A percentile compares a stretch with the other conserved stretches of the same genome.
Evolutionary conservation across 805 yeast species (phyloP).

Genomic region (Candida orba): DNA sequence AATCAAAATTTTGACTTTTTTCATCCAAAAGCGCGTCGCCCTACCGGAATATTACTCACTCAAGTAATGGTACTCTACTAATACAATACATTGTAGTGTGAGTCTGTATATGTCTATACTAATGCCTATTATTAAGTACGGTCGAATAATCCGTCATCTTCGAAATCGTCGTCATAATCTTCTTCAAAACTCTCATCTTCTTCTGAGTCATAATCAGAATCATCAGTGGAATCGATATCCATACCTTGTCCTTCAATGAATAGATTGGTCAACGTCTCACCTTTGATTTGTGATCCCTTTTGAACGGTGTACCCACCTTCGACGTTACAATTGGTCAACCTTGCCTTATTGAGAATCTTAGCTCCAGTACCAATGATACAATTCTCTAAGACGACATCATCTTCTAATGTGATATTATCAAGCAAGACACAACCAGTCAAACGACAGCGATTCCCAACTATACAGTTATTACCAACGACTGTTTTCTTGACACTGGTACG

Average conservation of each 20-base stretch:
- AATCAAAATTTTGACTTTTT: not conserved
- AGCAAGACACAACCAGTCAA: slow-evolving; percentile 80
- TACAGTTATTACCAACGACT: slow-evolving; percentile 68
- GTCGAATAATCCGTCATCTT: slow-evolving; percentile 61
- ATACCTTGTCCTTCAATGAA: slow-evolving; percentile 21
- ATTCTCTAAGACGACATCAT: slow-evolving; percentile 72
- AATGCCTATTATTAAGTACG: slow-evolving; percentile 12
- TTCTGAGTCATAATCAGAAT: slow-evolving; percentile 21
- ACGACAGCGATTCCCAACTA: slow-evolving; percentile 79
- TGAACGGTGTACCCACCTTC: slow-evolving; percentile 72
- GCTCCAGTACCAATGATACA: slow-evolving; percentile 75
- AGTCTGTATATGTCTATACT: too few species aligned
- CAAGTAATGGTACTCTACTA: too few species aligned
- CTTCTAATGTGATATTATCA: slow-evolving; percentile 65
- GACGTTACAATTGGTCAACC: slow-evolving; percentile 73
- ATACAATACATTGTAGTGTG: too few species aligned
- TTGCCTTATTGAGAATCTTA: slow-evolving; percentile 54
- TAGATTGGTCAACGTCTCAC: slow-evolving; percentile 45
- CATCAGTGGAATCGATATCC: slow-evolving; percentile 17
- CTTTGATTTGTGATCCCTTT: slow-evolving; percentile 44
- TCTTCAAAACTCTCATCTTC: slow-evolving; percentile 32
- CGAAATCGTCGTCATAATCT: slow-evolving; percentile 35
- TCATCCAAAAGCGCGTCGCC: not conserved
- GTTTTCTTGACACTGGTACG: slow-evolving; percentile 81
- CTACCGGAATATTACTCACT: not conserved